Conservation (phyloP, 1,139 yeast species). For the Geotrichum carabidarum region DNA sequence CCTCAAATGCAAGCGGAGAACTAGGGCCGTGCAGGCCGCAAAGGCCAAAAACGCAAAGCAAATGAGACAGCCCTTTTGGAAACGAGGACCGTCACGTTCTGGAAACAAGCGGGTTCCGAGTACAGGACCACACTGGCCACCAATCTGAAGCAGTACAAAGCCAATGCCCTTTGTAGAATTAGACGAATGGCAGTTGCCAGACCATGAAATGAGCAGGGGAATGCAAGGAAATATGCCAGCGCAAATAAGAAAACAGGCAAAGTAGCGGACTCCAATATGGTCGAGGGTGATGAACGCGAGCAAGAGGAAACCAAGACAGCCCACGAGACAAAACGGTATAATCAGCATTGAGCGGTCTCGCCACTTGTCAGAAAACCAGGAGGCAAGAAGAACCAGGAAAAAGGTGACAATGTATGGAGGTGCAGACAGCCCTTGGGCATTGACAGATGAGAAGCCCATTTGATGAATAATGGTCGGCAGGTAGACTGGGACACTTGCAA, state of each 20-base stretch:
- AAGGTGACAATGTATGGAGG: constrained; percentile 27
- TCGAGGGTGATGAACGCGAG: constrained; percentile 19
- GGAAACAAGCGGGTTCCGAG: constrained; percentile 28
- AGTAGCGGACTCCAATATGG: constrained; percentile 23
- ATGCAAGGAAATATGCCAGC: constrained; percentile 26
- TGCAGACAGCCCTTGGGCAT: constrained; percentile 28
- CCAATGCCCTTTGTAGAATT: constrained; percentile 25
- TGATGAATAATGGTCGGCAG: constrained; percentile 25
- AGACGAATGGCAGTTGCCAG: constrained; percentile 25
- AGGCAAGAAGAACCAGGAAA: constrained; percentile 20
- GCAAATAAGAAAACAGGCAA: constrained; percentile 25
- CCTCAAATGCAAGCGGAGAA: constrained; percentile 16
- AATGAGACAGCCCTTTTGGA: constrained; percentile 24
- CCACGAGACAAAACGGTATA: constrained; percentile 18
- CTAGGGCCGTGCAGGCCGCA: constrained; percentile 16
- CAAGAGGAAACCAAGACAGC: constrained; percentile 26
- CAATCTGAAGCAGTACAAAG: constrained; percentile 24
- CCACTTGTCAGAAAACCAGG: constrained; percentile 25
- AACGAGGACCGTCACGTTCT: constrained; percentile 25
- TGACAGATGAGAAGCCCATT: constrained; percentile 27
- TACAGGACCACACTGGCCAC: constrained; percentile 29
- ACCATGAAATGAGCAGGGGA: constrained; percentile 25
- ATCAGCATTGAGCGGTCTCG: constrained; percentile 23
- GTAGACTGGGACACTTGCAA: constrained; percentile 25
- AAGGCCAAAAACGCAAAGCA: constrained; percentile 17